These are phyloP conservation scores for Epichloe baconii DNA, from an alignment of 2,329 filamentous ascomycete species.

Conservation along the genomic window DNA sequence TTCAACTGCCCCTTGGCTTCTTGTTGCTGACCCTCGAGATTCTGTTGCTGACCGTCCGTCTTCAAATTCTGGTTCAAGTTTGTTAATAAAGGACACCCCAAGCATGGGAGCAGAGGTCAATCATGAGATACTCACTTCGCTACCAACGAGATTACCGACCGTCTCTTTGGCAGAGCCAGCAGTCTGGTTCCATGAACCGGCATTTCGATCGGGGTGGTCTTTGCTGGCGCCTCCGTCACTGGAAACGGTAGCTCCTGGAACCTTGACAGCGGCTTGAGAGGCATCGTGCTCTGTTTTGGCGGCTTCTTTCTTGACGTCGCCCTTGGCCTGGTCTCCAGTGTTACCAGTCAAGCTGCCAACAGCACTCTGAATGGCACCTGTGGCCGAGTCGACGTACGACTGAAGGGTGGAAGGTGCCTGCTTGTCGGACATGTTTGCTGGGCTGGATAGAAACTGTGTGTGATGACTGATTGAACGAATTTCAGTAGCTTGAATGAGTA, in stretches of 20 bases:
- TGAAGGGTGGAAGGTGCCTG: constrained; percentile 56
- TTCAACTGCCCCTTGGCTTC: constrained; percentile 72
- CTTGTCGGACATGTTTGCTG: constrained; percentile 17
- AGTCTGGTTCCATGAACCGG: constrained; percentile 78
- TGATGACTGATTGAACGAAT: not conserved
- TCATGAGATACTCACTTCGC: constrained; percentile 37
- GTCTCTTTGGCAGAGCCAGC: constrained; percentile 76
- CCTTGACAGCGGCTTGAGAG: constrained; percentile 61
- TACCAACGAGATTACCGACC: constrained; percentile 61
- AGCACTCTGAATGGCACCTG: constrained; percentile 58
- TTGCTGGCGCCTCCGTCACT: constrained; percentile 55
- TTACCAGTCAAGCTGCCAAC: constrained; percentile 57
- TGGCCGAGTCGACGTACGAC: constrained; percentile 61
- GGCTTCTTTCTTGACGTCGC: constrained; percentile 34
- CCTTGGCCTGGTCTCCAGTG: not conserved
- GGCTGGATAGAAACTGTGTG: not conserved
- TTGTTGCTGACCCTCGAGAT: constrained; percentile 63
- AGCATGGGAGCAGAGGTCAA: not conserved
- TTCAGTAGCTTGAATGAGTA: not conserved
- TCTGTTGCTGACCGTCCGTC: constrained; percentile 62
- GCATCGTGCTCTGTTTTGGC: constrained; percentile 55
- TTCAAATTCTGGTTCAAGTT: constrained; percentile 45
- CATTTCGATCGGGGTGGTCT: constrained; percentile 58
- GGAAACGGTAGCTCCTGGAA: constrained; percentile 59
- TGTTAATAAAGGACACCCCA: constrained; percentile 3